These are phyloP conservation scores for Balansia obtecta DNA, from an alignment of 2,329 filamentous ascomycete species.

Conservation along the genomic window DNA sequence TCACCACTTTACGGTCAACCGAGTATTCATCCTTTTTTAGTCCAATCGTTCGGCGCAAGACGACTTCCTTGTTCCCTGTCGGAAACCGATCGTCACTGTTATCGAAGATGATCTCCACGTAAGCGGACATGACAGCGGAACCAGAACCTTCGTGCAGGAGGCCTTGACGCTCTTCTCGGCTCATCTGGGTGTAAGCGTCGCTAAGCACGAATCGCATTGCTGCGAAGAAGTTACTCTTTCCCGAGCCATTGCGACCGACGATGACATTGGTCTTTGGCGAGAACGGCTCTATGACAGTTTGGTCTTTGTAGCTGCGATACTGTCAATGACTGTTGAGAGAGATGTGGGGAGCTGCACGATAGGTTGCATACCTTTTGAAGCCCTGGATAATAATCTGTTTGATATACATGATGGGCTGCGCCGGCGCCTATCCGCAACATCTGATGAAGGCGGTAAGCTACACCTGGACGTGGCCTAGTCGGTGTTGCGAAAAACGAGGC, in stretches of 20 bases:
- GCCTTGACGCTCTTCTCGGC: conserved; percentile 87
- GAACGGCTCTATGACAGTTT: conserved; percentile 96
- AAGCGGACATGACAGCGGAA: conserved; percentile 97
- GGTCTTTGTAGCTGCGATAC: conserved; percentile 81
- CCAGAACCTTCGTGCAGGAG: conserved; percentile 97
- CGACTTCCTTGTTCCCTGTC: conserved; percentile 80
- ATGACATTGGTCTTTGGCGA: conserved; percentile 97
- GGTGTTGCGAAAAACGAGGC: neutral
- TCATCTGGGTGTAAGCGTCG: conserved; percentile 94
- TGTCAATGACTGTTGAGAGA: conserved; percentile 12
- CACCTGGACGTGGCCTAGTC: conserved; percentile 8
- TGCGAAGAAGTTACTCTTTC: conserved; percentile 99
- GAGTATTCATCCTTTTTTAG: conserved; percentile 98
- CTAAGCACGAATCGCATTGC: conserved; percentile 97
- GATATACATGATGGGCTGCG: conserved; percentile 68
- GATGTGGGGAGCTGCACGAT: neutral
- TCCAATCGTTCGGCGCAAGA: conserved; percentile 86
- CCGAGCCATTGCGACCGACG: conserved; percentile 96
- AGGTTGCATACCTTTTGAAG: conserved; percentile 73
- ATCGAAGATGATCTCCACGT: conserved; percentile 98
- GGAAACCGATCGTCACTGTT: conserved; percentile 94
- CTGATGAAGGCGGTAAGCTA: conserved; percentile 13
- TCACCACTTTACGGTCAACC: conserved; percentile 90
- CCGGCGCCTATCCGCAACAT: conserved; percentile 27
- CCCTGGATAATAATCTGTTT: conserved; percentile 99